Evolutionary conservation across 352 stramenopile species (phyloP).

Genomic region (Pythium dissotocum): DNA sequence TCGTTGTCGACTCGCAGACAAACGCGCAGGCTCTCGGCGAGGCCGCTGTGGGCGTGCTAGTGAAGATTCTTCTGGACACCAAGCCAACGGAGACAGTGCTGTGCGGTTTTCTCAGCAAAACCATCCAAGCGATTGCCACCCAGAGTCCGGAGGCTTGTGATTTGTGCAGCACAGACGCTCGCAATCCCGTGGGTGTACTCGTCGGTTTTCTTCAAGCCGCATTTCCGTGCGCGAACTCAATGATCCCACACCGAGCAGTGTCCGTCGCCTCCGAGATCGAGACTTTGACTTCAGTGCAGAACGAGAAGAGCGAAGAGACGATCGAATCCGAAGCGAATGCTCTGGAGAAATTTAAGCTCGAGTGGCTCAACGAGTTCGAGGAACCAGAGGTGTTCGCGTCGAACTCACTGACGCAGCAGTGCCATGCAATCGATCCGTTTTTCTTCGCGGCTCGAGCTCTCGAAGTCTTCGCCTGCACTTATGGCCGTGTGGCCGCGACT

Average conservation of each 20-base stretch:
- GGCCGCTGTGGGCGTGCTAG: slow-evolving; percentile 27
- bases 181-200: slow-evolving; percentile 35
- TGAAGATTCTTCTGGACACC: slow-evolving; percentile 41
- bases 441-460: slow-evolving; percentile 36
- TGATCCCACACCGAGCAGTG: background rate
- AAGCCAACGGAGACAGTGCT: slow-evolving; percentile 29
- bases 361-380: slow-evolving; percentile 53
- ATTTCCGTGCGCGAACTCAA: background rate
- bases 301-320: slow-evolving; percentile 1
- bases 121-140: slow-evolving; percentile 36
- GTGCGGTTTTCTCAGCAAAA: slow-evolving; percentile 49
- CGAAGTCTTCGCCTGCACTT: slow-evolving; percentile 33
- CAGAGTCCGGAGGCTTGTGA: slow-evolving; percentile 43
- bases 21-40: slow-evolving; percentile 52
- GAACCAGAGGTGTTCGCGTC: slow-evolving; percentile 36
- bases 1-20: slow-evolving; percentile 37
- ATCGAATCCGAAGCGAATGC: slow-evolving; percentile 5
- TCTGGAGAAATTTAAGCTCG: slow-evolving; percentile 33
- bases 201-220: slow-evolving; percentile 37
- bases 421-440: slow-evolving; percentile 43
- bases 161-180: slow-evolving; percentile 32
- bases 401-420: slow-evolving; percentile 29
- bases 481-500: slow-evolving; percentile 3
- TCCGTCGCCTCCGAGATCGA: slow-evolving; percentile 23
- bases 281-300: background rate